These are phyloP conservation scores for Exidia glandulosa DNA, from an alignment of 768 basidiomycete species.

Conservation along the genomic window DNA sequence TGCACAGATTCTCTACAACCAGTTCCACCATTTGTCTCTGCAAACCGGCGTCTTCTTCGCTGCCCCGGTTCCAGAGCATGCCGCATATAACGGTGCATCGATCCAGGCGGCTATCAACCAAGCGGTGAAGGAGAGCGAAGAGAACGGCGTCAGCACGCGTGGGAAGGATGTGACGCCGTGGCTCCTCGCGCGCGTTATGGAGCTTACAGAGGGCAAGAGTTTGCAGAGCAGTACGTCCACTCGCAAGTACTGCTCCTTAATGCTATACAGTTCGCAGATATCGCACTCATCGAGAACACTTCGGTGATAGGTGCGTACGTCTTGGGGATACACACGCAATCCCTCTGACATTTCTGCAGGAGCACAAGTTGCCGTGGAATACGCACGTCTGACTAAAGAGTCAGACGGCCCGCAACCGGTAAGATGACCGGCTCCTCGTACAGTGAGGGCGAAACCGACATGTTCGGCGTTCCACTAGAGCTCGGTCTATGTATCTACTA, in stretches of 20 bases:
- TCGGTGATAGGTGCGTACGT: constrained; percentile 57
- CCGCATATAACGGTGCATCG: constrained; percentile 50
- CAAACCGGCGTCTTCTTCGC: constrained; percentile 73
- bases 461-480: too few species aligned
- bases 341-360: constrained; percentile 29
- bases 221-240: constrained; percentile 51
- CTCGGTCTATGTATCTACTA: too few species aligned
- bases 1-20: constrained; percentile 60
- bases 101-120: constrained; percentile 74
- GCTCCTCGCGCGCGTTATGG: constrained; percentile 72
- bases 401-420: too few species aligned
- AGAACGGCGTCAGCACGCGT: constrained; percentile 60
- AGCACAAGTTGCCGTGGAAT: constrained; percentile 67
- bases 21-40: constrained; percentile 52
- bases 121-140: constrained; percentile 75
- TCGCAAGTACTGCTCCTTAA: neutral
- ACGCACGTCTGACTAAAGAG: constrained; percentile 37
- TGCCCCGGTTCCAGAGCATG: constrained; percentile 77
- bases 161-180: constrained; percentile 96
- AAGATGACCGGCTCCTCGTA: too few species aligned
- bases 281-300: constrained; percentile 84
- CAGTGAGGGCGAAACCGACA: too few species aligned
- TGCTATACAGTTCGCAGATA: constrained; percentile 44
- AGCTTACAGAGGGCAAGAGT: constrained; percentile 69
- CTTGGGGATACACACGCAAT: neutral